Base-by-base conservation (phyloP, 148 eudicot genomes). In the Rhododendron henanense region DNA sequence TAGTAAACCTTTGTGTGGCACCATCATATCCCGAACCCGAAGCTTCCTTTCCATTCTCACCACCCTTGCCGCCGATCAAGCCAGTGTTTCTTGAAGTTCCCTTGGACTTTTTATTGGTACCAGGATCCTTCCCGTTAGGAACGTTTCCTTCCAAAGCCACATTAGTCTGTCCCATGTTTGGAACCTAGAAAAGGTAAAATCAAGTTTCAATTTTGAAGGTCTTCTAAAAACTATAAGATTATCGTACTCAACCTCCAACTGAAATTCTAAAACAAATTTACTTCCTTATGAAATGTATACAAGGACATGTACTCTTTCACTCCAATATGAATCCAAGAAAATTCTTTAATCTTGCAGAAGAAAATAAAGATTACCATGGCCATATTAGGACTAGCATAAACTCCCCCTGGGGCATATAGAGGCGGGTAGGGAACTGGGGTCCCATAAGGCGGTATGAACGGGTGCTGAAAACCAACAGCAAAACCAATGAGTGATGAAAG, bases 21-120 rank as follows among this genome's bases (percentile, higher is more conserved):
- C 94, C 93, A 87, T 96, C 98, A 90, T 94, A 94, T 91, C 98
- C 98, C 51, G 98, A 97, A 53, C 98, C 98, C 55, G 98, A 97
- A 91, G 96, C 86, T 50, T 91, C 91, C 84, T 92, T 96, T 85
- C 91, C 96, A 87, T 88, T 90, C 83, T 94, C 97, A 75, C 88
- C 91, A 67, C 86, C 90, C 90, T 92, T 94, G 65, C 89, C 88
- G 86, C 90, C 90, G 55, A 81, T 86, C 79, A 45, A 37, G 77
- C 86, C 77, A 35, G 85, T 78, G 84, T 88, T 87, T 86, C 91
- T 89, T 28, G 92, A 90, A 88, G 85, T 81, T 74, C 91, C 98
- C 88, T 92, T 94, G 31, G 92, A 87, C 83, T 91, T 94, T 81
- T 94, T 97, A 41, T 73, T 85, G 39, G 92, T 82, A 85, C 83